These are phyloP conservation scores for Candida hungchunana DNA, from an alignment of 805 yeast species.

Conservation along the genomic window DNA sequence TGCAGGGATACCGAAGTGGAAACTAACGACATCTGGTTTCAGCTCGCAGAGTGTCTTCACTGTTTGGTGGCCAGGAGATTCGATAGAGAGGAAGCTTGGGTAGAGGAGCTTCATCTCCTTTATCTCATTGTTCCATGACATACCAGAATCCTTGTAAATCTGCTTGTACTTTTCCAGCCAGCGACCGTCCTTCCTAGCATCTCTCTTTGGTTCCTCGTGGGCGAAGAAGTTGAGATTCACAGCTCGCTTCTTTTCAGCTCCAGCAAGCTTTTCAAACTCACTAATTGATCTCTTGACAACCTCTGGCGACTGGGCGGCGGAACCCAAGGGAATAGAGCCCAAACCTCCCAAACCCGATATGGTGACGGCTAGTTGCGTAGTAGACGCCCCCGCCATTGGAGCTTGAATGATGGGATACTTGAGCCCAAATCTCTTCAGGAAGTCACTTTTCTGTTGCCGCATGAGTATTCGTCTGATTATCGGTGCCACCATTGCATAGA, in stretches of 20 bases:
- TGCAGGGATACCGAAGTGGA: slow-evolving; percentile 50
- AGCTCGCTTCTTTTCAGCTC: slow-evolving; percentile 6
- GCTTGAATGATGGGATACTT: slow-evolving; percentile 46
- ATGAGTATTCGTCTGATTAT: too few species aligned
- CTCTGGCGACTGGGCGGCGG: slow-evolving; percentile 10
- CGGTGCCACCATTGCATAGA: too few species aligned
- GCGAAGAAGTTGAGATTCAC: slow-evolving; percentile 47
- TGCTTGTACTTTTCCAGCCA: slow-evolving; percentile 23
- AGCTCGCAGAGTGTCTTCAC: slow-evolving; percentile 18
- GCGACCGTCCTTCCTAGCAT: slow-evolving; percentile 14
- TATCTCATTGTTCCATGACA: slow-evolving; percentile 1
- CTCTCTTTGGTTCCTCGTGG: slow-evolving; percentile 29
- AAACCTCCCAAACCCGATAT: slow-evolving; percentile 42
- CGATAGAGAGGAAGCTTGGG: slow-evolving; percentile 16
- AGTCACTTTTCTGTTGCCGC: too few species aligned
- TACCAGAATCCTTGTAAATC: slow-evolving; percentile 3
- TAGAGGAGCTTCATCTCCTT: slow-evolving; percentile 8
- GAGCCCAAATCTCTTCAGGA: slow-evolving; percentile 27
- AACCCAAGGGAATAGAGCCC: slow-evolving; percentile 40
- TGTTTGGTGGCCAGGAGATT: slow-evolving; percentile 7
- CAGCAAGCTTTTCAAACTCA: slow-evolving; percentile 13
- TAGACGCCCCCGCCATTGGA: slow-evolving; percentile 58
- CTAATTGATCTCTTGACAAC: slow-evolving; percentile 11
- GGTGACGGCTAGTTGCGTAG: slow-evolving; percentile 39
- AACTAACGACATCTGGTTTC: slow-evolving; percentile 44